These are phyloP conservation scores for Trichoderma endophyticum DNA, from an alignment of 2,329 filamentous ascomycete species.

Conservation along the genomic window DNA sequence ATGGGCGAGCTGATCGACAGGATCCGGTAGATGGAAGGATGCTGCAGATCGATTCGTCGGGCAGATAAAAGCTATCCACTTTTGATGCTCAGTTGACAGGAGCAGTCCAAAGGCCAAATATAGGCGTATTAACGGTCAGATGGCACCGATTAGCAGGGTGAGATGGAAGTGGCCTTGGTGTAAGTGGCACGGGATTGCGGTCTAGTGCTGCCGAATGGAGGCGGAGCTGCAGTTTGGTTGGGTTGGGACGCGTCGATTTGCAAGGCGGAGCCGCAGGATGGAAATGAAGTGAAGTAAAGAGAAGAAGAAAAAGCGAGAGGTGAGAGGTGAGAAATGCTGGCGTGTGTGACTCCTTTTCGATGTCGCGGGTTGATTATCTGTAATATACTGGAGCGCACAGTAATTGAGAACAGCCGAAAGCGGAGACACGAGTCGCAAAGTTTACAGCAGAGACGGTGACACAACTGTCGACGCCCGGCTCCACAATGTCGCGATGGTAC, in stretches of 20 bases:
- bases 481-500: conserved; percentile 18
- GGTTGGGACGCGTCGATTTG: background rate
- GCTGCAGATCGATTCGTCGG: conserved; percentile 17
- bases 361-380: conserved; percentile 19
- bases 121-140: conserved; percentile 13
- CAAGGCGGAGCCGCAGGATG: background rate
- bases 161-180: conserved; percentile 9
- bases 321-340: background rate
- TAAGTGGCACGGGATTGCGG: conserved; percentile 20
- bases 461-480: conserved; percentile 16
- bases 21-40: conserved; percentile 16
- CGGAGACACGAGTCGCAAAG: conserved; percentile 21
- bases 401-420: conserved; percentile 23
- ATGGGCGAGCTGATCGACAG: conserved; percentile 18
- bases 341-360: conserved; percentile 23
- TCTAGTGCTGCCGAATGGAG: conserved; percentile 14
- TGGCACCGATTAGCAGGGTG: conserved; percentile 3
- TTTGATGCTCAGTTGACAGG: conserved; percentile 6
- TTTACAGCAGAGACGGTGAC: conserved; percentile 1
- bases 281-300: background rate
- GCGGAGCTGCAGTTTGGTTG: conserved; percentile 9
- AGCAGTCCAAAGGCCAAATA: conserved; percentile 1
- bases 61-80: background rate
- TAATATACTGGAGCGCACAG: background rate
- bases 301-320: background rate